Conservation (phyloP, 257 asterid genomes). For the Ilex aquifolium region DNA sequence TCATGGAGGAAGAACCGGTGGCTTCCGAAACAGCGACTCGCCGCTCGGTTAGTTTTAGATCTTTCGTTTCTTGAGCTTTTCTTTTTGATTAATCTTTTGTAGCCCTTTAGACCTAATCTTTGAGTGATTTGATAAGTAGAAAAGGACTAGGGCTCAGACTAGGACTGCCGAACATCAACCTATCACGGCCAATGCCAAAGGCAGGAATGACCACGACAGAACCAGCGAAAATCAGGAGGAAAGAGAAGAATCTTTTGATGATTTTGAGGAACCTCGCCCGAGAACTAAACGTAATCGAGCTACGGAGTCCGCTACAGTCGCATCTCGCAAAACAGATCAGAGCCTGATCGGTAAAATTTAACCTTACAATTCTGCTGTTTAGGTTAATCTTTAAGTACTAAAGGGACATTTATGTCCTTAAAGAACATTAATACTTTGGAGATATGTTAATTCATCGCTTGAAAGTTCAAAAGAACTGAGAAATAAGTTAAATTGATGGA, state of each 20-base stretch:
- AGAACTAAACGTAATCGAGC: conserved; percentile 54
- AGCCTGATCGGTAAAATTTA: conserved; percentile 56
- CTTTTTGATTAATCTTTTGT: neutral
- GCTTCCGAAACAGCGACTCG: neutral
- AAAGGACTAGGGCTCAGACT: conserved; percentile 67
- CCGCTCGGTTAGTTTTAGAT: neutral
- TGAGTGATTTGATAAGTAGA: conserved; percentile 41
- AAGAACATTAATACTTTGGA: too few relatives aligned
- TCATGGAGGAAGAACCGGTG: neutral
- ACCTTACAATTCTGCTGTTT: too few relatives aligned
- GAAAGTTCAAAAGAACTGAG: too few relatives aligned
- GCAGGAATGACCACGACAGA: neutral
- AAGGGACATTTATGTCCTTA: too few relatives aligned
- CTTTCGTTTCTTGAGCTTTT: neutral
- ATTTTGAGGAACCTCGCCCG: conserved; percentile 58
- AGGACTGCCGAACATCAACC: conserved; percentile 27
- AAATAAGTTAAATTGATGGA: too few relatives aligned
- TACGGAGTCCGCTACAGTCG: conserved; percentile 54
- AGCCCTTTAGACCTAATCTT: conserved; percentile 17
- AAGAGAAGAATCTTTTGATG: conserved; percentile 74
- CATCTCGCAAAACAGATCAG: conserved; percentile 34
- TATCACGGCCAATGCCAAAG: neutral
- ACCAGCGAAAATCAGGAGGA: conserved; percentile 52
- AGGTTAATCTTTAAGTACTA: too few relatives aligned
- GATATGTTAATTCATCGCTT: too few relatives aligned